A percentile compares a stretch with the other conserved stretches of the same genome.
These are phyloP conservation scores for Trypanosoma conorhini DNA, from an alignment of 208 protist genomes.

Conservation along the genomic window DNA sequence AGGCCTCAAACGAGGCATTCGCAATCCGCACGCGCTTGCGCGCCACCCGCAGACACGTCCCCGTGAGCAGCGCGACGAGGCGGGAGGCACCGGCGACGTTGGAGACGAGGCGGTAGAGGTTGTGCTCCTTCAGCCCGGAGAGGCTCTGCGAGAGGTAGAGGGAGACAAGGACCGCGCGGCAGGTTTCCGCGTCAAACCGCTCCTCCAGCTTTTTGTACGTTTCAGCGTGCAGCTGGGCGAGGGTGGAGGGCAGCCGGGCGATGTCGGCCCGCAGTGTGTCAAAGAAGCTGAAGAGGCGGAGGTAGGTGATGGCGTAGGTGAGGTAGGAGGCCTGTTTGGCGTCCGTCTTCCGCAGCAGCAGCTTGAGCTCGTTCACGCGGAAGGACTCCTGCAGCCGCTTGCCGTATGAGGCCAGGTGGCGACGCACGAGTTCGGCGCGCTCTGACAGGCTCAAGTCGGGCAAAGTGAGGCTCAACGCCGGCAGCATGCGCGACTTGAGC, in stretches of 20 bases:
- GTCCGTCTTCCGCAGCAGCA: conserved; percentile 72
- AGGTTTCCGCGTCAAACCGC: conserved; percentile 50
- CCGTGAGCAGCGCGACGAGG: conserved; percentile 68
- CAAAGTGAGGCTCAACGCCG: conserved; percentile 33
- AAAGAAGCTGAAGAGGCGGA: conserved; percentile 83
- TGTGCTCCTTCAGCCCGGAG: conserved; percentile 80
- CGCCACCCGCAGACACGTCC: conserved; percentile 51
- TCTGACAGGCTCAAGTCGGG: conserved; percentile 55
- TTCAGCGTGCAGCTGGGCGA: conserved; percentile 47
- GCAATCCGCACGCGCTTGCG: conserved; percentile 42
- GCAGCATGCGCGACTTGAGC: conserved; percentile 48
- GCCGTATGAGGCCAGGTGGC: conserved; percentile 71
- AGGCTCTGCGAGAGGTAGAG: conserved; percentile 56
- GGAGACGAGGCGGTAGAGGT: conserved; percentile 73
- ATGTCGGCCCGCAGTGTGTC: conserved; percentile 79
- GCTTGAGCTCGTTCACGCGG: conserved; percentile 61
- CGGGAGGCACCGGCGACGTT: conserved; percentile 73
- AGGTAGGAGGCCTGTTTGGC: conserved; percentile 68
- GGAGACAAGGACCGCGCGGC: conserved; percentile 57
- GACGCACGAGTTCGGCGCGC: conserved; percentile 68
- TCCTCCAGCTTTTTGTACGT: conserved; percentile 58
- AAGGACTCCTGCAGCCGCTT: conserved; percentile 81
- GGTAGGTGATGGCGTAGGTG: conserved; percentile 63
- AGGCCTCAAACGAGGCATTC: conserved; percentile 50
- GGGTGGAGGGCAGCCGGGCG: conserved; percentile 52